Evolutionary conservation across 2,329 filamentous ascomycete species (phyloP), one percentile per base, ranked within the genome.

Genomic region (Elsinoe ampelina): DNA sequence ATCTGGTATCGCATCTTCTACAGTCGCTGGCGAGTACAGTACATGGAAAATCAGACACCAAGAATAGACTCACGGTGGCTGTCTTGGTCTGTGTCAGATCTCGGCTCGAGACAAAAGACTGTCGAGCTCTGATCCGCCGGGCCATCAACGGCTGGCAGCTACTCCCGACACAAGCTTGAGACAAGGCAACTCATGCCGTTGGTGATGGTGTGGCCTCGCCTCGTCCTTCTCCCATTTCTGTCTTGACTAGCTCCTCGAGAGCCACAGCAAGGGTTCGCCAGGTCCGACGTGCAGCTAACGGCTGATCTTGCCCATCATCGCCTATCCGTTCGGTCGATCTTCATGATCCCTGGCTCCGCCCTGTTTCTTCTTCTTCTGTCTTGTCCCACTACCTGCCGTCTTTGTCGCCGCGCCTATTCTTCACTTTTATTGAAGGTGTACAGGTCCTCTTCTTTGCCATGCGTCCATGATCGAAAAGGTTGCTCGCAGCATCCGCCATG

Each of bases 401-500:
- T 19, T 43, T 11, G 32, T 26, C 43, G 38, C 36, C 54, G 39
- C 5, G n/a, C n/a, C 52, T 30, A 38, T 45, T 48, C 45, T 59
- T 32, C 36, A 43, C 22, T 22, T 45, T 36, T 50, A 42, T 38
- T 26, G 42, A 8, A 17, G 20, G 42, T 36, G 55, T 52, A 15
- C 15, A 42, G 17, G 20, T 35, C 15, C 17, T n/a, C 41, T 35
- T 42, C 50, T 11, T 20, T 45, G 41, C 13, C 41, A 45, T 26
- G 41, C 20, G 10, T 22, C 19, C 7, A 8, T 45, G 12, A 26
- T 22, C 41, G 45, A 48, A 35, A 34, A 19, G 8, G 19, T 48
- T 17, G 54, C 26, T 15, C 38, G 19, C n/a, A 17, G 10, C 41
- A 10, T n/a, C 20, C 15, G 32, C n/a, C 63, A 87, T 86, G 83